Evolutionary conservation across 139 green algal species (phyloP).

Genomic region (Micractinium sp.): DNA sequence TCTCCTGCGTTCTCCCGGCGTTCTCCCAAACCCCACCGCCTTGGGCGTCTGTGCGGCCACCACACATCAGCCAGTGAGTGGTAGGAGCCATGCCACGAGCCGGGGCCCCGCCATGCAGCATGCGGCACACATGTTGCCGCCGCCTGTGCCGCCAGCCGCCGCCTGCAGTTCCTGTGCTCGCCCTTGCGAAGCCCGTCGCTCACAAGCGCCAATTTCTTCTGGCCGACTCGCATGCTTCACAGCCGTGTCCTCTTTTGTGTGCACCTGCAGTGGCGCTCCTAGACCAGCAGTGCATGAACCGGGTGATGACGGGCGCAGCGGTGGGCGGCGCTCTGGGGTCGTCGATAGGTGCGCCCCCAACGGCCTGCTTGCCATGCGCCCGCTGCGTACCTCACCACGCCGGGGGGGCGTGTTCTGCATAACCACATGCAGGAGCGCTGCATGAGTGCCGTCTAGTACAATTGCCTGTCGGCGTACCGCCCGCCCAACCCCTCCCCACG

Average conservation of each 20-base stretch:
- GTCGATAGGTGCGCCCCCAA: constrained; percentile 57
- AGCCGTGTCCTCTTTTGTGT: background rate
- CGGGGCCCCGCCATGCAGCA: background rate
- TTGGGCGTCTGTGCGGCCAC: too few species aligned
- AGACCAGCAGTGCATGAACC: constrained; percentile 62
- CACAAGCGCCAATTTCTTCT: background rate
- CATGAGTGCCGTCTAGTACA: too few species aligned
- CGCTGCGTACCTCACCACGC: background rate
- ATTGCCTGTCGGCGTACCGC: background rate
- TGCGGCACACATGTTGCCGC: background rate
- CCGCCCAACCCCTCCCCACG: too few species aligned
- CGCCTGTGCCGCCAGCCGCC: background rate
- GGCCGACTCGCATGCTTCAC: background rate
- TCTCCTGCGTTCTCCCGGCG: background rate
- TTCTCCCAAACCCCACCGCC: too few species aligned
- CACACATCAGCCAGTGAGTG: background rate
- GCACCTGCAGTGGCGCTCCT: constrained; percentile 47
- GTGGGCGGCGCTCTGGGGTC: constrained; percentile 64
- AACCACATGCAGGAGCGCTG: background rate
- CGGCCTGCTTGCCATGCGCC: background rate
- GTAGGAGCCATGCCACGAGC: background rate
- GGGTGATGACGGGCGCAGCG: constrained; percentile 62
- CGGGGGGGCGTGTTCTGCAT: background rate
- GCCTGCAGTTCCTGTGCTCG: background rate
- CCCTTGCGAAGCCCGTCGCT: too few species aligned